Percentiles rank a stretch among this genome's conserved stretches.
phyloP scores from a whole-genome alignment of 202 grass and related monocot genomes.

The Dendrocalamus latiflorus region DNA sequence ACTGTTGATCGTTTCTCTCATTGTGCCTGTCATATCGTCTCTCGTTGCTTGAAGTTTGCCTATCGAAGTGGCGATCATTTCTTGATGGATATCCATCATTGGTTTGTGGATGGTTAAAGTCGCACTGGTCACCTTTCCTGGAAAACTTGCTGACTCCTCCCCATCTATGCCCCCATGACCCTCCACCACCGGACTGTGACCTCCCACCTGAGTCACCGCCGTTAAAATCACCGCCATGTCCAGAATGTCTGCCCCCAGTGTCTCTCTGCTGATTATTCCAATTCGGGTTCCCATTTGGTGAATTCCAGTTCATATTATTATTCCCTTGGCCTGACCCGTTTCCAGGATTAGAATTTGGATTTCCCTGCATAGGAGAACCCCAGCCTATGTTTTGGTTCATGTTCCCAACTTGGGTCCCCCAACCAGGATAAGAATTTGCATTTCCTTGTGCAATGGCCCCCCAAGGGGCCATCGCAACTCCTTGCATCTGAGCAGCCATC shows the following conservation, averaged over 20 bases:
- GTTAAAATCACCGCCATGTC: conserved; percentile 29
- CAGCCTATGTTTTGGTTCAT: conserved; percentile 46
- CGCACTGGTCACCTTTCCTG: conserved; percentile 32
- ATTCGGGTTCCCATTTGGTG: conserved; percentile 39
- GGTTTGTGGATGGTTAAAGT: conserved; percentile 32
- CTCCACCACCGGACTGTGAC: conserved; percentile 32
- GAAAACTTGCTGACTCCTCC: conserved; percentile 46
- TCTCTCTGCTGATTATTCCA: conserved; percentile 53
- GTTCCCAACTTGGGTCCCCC: conserved; percentile 41
- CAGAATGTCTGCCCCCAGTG: conserved; percentile 40
- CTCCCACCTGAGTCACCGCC: conserved; percentile 33
- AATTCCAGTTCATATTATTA: conserved; percentile 43
- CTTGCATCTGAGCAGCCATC: conserved; percentile 58
- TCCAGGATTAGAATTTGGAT: conserved; percentile 40
- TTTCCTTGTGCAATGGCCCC: conserved; percentile 47
- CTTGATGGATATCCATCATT: conserved; percentile 21
- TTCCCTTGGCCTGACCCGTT: conserved; percentile 51
- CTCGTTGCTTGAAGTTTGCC: conserved; percentile 26
- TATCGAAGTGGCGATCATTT: conserved; percentile 25
- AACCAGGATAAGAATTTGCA: conserved; percentile 51
- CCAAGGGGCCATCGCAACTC: conserved; percentile 50
- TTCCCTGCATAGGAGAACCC: conserved; percentile 49
- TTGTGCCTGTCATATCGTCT: conserved; percentile 28
- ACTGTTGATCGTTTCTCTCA: conserved; percentile 22
- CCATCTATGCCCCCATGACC: not conserved